Percentiles rank a stretch among this genome's conserved stretches.
Conservation (phyloP, 2,329 filamentous ascomycete genomes). For the Monosporascus sp. region DNA sequence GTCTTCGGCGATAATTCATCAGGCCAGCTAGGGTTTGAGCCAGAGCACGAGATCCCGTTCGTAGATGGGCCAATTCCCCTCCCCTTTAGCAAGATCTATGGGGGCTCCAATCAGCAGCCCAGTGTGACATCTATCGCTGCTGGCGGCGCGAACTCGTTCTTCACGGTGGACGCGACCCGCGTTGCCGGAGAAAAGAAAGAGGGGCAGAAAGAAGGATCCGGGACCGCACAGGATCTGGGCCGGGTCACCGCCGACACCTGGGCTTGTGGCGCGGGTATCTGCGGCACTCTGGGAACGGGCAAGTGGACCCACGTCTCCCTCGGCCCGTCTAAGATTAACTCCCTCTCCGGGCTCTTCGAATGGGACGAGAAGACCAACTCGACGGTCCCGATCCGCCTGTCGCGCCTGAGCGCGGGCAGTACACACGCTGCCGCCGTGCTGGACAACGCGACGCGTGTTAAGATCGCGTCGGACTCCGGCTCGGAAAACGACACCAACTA, state of each 20-base stretch:
- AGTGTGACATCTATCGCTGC: slow-evolving; percentile 75
- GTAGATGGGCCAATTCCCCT: slow-evolving; percentile 68
- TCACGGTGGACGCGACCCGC: slow-evolving; percentile 73
- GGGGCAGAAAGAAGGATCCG: slow-evolving; percentile 30
- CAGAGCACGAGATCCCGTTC: slow-evolving; percentile 54
- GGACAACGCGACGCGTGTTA: slow-evolving; percentile 69
- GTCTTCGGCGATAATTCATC: slow-evolving; percentile 86
- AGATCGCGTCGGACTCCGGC: slow-evolving; percentile 40
- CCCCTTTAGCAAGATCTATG: slow-evolving; percentile 68
- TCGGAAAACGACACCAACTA: slow-evolving; percentile 73
- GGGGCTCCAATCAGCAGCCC: slow-evolving; percentile 56
- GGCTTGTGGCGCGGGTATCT: slow-evolving; percentile 82
- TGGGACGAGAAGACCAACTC: slow-evolving; percentile 70
- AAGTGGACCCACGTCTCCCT: slow-evolving; percentile 85
- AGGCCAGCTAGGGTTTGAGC: slow-evolving; percentile 86
- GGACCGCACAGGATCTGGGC: slow-evolving; percentile 39
- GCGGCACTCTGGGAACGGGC: slow-evolving; percentile 76
- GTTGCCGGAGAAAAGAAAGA: slow-evolving; percentile 29
- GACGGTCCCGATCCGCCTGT: slow-evolving; percentile 72
- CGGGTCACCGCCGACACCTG: slow-evolving; percentile 72
- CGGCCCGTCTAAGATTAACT: slow-evolving; percentile 73
- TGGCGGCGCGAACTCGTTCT: slow-evolving; percentile 82
- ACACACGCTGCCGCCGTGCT: slow-evolving; percentile 81
- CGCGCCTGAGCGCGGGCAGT: slow-evolving; percentile 67
- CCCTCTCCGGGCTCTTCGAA: slow-evolving; percentile 78